Evolutionary conservation across 208 protist species (phyloP).

Genomic region (Endotrypanum monterogeii): DNA sequence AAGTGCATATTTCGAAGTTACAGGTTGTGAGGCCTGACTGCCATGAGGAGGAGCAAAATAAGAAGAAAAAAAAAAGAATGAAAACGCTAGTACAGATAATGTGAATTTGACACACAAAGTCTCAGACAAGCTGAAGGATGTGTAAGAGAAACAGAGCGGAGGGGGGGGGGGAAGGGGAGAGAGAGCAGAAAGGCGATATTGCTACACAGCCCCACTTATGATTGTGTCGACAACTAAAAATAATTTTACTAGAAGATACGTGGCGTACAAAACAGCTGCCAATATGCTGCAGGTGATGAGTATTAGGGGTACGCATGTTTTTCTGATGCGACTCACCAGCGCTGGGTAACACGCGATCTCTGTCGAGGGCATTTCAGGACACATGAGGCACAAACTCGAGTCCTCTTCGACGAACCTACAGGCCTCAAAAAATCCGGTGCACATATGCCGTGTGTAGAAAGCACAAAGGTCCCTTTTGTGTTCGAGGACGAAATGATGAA

Average conservation of each 20-base stretch:
- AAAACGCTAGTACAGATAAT: no score
- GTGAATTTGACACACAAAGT: not conserved
- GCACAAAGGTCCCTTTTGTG: not conserved
- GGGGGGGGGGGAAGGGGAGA: not conserved
- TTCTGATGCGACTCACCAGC: not conserved
- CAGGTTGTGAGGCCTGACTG: no score
- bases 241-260: conserved; percentile 10
- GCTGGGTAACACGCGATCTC: conserved; percentile 5
- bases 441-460: conserved; percentile 17
- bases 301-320: conserved; percentile 4
- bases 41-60: no score
- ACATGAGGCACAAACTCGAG: conserved; percentile 5
- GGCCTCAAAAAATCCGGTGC: conserved; percentile 1
- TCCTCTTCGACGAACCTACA: not conserved
- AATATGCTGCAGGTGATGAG: conserved; percentile 11
- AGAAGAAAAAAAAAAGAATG: no score
- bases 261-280: not conserved
- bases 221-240: not conserved
- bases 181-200: not conserved
- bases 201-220: not conserved
- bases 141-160: not conserved
- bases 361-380: not conserved
- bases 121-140: not conserved
- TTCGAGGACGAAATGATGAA: not conserved
- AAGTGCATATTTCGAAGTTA: no score